Conservation (phyloP, 2,329 filamentous ascomycete species). For the Verruconis gallopava region DNA sequence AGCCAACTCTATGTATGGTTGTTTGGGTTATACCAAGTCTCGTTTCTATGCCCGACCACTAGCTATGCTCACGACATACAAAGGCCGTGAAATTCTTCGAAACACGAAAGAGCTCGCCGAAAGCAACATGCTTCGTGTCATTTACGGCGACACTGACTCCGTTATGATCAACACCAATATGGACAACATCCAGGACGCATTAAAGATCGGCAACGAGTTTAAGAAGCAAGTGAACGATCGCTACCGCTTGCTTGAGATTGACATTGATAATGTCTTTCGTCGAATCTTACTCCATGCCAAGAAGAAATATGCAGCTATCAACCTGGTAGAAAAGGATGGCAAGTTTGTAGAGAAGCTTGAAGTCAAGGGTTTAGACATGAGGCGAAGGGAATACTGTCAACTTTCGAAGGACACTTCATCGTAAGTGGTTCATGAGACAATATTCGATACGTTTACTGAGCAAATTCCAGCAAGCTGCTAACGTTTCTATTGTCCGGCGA, state of each 20-base stretch:
- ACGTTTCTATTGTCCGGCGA: slow-evolving; percentile 91
- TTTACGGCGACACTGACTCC: slow-evolving; percentile 97
- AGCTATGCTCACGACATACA: slow-evolving; percentile 90
- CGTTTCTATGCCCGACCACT: slow-evolving; percentile 93
- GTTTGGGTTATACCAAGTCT: slow-evolving; percentile 90
- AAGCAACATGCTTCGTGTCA: slow-evolving; percentile 79
- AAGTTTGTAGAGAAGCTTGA: slow-evolving; percentile 92
- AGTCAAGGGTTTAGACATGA: slow-evolving; percentile 97
- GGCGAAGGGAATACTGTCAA: slow-evolving; percentile 88
- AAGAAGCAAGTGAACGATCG: slow-evolving; percentile 89
- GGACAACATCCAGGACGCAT: slow-evolving; percentile 77
- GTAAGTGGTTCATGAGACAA: too few species aligned
- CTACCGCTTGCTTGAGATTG: slow-evolving; percentile 87
- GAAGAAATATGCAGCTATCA: slow-evolving; percentile 98
- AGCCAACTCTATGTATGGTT: slow-evolving; percentile 99
- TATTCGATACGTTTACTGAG: slow-evolving; percentile 13
- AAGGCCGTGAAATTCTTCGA: slow-evolving; percentile 91
- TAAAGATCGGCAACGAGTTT: slow-evolving; percentile 88
- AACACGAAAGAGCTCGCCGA: slow-evolving; percentile 95
- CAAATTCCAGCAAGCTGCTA: slow-evolving; percentile 50
- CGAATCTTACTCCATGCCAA: slow-evolving; percentile 89
- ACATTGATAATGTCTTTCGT: slow-evolving; percentile 95
- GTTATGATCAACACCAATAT: slow-evolving; percentile 99
- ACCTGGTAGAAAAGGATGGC: slow-evolving; percentile 76
- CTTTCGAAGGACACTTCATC: slow-evolving; percentile 89